These are phyloP conservation scores for Acacia pycnantha DNA, from an alignment of 331 rosid species.

Conservation along the genomic window DNA sequence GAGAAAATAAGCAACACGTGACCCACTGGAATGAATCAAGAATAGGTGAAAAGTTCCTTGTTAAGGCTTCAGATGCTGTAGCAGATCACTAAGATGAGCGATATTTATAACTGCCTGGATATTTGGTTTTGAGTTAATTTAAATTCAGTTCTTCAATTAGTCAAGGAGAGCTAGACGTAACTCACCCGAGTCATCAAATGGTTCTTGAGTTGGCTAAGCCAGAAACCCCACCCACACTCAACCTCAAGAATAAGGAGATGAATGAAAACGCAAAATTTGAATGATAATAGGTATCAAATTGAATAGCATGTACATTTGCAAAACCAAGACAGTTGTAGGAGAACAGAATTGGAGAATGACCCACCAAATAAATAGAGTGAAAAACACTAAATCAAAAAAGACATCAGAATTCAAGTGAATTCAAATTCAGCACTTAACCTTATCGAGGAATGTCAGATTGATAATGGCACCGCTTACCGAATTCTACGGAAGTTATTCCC, in stretches of 20 bases:
- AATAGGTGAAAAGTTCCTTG: not conserved
- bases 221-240: slow-evolving; percentile 9
- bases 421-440: not conserved
- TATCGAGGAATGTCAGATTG: not conserved
- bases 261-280: slow-evolving; percentile 6
- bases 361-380: not conserved
- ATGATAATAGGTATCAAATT: not conserved
- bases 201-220: not conserved
- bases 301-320: not conserved
- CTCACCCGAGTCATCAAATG: not conserved
- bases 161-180: not conserved
- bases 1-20: not conserved
- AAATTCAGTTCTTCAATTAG: slow-evolving; percentile 1
- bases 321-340: not conserved
- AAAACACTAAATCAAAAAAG: not conserved
- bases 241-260: not conserved
- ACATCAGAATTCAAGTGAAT: not conserved
- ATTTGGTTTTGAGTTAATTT: not conserved
- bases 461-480: slow-evolving; percentile 8
- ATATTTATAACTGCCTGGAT: not conserved
- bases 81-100: not conserved
- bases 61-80: slow-evolving; percentile 11
- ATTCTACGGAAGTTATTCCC: not conserved
- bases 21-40: not conserved
- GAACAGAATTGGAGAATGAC: not conserved